A percentile compares a stretch with the other conserved stretches of the same genome.
These are phyloP conservation scores for Pyrrhoderma lamaoense DNA, from an alignment of 1,284 basidiomycete genomes.

Conservation along the genomic window DNA sequence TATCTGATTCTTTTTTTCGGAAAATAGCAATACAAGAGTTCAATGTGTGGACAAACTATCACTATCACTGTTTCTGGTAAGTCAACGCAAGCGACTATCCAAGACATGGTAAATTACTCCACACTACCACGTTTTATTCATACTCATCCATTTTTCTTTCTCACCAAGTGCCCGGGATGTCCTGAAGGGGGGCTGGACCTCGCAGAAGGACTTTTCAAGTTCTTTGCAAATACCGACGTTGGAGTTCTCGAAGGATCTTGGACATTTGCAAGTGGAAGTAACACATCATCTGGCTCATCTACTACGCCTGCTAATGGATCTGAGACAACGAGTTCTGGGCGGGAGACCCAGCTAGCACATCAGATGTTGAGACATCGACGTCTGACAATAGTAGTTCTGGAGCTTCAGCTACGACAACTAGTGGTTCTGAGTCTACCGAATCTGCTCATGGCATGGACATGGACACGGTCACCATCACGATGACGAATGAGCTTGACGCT, in stretches of 20 bases:
- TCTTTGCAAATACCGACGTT: slow-evolving; percentile 37
- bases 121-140: neutral
- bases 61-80: slow-evolving; percentile 42
- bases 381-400: too few species aligned
- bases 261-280: slow-evolving; percentile 33
- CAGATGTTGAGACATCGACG: too few species aligned
- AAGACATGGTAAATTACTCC: slow-evolving; percentile 31
- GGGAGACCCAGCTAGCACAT: too few species aligned
- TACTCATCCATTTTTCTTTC: neutral
- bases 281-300: too few species aligned
- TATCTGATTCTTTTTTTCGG: too few species aligned
- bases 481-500: too few species aligned
- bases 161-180: neutral
- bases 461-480: too few species aligned
- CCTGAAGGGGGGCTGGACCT: slow-evolving; percentile 59
- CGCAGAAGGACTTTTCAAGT: slow-evolving; percentile 62
- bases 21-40: slow-evolving; percentile 19
- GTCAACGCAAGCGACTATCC: slow-evolving; percentile 35
- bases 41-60: slow-evolving; percentile 41
- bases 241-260: slow-evolving; percentile 57
- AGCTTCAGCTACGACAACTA: too few species aligned
- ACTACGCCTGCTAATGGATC: too few species aligned
- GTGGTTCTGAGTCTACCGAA: too few species aligned
- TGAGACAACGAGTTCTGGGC: too few species aligned
- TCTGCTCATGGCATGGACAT: too few species aligned